These are phyloP conservation scores for Auricularia sp. DNA, from an alignment of 768 basidiomycete genomes.

Conservation along the genomic window DNA sequence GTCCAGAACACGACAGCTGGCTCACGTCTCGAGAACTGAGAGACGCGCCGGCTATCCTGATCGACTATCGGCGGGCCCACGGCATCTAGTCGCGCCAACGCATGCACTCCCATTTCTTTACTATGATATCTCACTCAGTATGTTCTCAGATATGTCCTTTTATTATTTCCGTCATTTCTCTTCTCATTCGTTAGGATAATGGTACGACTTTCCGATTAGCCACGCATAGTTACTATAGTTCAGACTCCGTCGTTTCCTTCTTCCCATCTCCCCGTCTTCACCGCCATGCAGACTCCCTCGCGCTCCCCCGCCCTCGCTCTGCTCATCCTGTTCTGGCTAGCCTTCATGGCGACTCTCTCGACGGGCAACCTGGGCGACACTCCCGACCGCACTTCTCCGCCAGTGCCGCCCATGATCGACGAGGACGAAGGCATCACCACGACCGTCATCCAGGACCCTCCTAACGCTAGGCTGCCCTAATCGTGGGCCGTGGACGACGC, in stretches of 20 bases:
- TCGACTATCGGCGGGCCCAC: not conserved
- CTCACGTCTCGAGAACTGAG: slow-evolving; percentile 15
- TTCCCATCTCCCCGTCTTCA: too few species aligned
- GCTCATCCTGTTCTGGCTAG: too few species aligned
- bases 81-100: not conserved
- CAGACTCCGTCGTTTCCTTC: too few species aligned
- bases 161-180: not conserved
- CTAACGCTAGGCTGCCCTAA: not conserved
- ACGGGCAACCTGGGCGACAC: too few species aligned
- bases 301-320: too few species aligned
- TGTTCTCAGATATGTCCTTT: not conserved
- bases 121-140: not conserved
- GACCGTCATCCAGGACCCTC: not conserved
- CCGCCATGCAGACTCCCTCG: too few species aligned
- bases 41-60: slow-evolving; percentile 12
- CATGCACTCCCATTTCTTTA: not conserved
- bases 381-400: too few species aligned
- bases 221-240: too few species aligned
- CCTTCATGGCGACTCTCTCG: too few species aligned
- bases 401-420: not conserved
- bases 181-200: not conserved
- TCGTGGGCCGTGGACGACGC: too few species aligned
- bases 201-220: not conserved
- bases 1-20: slow-evolving; percentile 17
- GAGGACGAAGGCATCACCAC: not conserved